These are phyloP conservation scores for Epichloe glyceriae DNA, from an alignment of 2,329 filamentous ascomycete genomes.

Conservation along the genomic window DNA sequence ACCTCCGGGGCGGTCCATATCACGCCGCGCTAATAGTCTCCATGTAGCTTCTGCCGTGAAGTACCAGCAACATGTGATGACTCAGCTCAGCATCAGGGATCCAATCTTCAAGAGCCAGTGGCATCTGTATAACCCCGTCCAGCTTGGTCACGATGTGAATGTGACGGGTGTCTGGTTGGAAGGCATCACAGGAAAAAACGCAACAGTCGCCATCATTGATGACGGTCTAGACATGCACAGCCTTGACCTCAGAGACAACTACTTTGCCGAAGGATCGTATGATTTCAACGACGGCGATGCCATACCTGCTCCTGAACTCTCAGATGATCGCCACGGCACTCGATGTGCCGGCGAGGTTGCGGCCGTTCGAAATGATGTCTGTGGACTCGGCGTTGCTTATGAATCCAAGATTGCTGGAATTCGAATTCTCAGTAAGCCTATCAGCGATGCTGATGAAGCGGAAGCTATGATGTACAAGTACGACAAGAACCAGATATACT, in stretches of 20 bases:
- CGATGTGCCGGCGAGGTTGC: constrained; percentile 90
- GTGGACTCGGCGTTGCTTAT: constrained; percentile 91
- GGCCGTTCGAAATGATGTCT: constrained; percentile 83
- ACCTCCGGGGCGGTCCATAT: constrained; percentile 17
- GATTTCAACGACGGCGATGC: constrained; percentile 83
- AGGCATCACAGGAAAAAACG: constrained; percentile 78
- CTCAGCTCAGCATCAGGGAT: constrained; percentile 62
- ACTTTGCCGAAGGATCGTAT: constrained; percentile 83
- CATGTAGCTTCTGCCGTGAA: constrained; percentile 32
- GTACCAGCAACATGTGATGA: constrained; percentile 47
- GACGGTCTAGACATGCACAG: constrained; percentile 96
- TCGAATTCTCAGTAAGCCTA: constrained; percentile 81
- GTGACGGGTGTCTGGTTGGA: constrained; percentile 89
- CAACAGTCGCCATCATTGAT: constrained; percentile 87
- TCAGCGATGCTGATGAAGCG: constrained; percentile 86
- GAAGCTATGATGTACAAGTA: constrained; percentile 84
- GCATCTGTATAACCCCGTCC: constrained; percentile 78
- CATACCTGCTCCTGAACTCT: constrained; percentile 69
- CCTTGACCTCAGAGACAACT: constrained; percentile 82
- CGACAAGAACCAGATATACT: constrained; percentile 91
- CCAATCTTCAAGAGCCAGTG: constrained; percentile 91
- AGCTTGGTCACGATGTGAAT: constrained; percentile 84
- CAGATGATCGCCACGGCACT: constrained; percentile 83
- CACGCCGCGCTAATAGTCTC: constrained; percentile 7
- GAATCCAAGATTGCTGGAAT: constrained; percentile 83